Percentiles rank a stretch among this genome's conserved stretches.
Evolutionary conservation across 2,329 filamentous ascomycete genomes (phyloP).

Genomic region (Pseudocercospora vitis): DNA sequence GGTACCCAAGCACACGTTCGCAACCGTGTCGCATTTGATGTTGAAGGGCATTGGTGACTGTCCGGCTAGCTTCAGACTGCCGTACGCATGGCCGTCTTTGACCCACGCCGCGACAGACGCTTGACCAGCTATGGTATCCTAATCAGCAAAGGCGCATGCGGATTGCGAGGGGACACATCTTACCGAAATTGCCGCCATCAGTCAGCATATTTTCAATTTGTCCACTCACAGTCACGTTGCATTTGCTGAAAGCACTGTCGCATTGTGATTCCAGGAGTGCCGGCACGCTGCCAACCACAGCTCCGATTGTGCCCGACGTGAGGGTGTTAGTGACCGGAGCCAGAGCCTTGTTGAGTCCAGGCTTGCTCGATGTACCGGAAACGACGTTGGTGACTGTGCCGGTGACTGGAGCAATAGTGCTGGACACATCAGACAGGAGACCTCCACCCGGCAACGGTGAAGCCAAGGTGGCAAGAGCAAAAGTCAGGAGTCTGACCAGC

Average conservation of each 20-base stretch:
- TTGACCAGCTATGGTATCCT: conserved; percentile 11
- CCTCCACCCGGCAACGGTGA: not conserved
- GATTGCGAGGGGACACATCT: not conserved
- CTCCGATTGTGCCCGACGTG: conserved; percentile 10
- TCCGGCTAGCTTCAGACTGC: conserved; percentile 11
- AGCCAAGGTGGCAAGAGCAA: not conserved
- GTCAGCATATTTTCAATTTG: conserved; percentile 16
- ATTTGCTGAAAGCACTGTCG: conserved; percentile 11
- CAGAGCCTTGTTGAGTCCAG: too few relatives aligned
- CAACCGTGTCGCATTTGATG: conserved; percentile 14
- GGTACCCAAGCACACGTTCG: conserved; percentile 14
- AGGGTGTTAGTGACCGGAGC: not conserved
- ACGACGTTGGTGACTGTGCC: not conserved
- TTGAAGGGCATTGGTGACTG: conserved; percentile 17
- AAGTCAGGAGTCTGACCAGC: not conserved
- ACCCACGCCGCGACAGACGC: conserved; percentile 19
- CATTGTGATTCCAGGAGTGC: conserved; percentile 12
- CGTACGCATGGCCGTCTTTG: conserved; percentile 19
- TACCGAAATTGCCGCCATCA: conserved; percentile 19
- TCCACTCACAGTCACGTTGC: conserved; percentile 17
- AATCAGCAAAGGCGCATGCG: not conserved
- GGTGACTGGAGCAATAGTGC: not conserved
- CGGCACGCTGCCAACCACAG: conserved; percentile 8
- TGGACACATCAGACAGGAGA: not conserved
- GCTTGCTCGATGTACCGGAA: too few relatives aligned